Percentiles rank a stretch among this genome's conserved stretches.
Evolutionary conservation across 495 filamentous ascomycete genomes (phyloP).

Genomic region (Trichoderma asperelloides): DNA sequence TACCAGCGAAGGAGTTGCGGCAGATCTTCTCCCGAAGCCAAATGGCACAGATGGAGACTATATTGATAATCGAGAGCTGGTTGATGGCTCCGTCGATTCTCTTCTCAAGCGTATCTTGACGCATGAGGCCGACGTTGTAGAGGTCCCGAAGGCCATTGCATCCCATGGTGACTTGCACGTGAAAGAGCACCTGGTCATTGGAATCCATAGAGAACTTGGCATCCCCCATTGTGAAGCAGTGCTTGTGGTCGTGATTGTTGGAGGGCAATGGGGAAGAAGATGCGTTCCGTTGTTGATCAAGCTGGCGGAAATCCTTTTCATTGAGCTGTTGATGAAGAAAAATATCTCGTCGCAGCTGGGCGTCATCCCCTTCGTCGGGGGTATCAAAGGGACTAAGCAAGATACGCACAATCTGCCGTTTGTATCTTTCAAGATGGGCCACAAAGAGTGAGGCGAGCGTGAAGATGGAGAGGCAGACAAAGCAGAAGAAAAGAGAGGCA

Average conservation of each 20-base stretch:
- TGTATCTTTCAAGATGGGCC: not conserved
- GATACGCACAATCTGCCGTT: not conserved
- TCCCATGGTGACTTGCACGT: not conserved
- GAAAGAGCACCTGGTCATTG: not conserved
- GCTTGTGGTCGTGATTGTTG: not conserved
- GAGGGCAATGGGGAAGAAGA: too few relatives aligned
- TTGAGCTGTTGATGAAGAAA: too few relatives aligned
- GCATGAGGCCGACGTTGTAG: not conserved
- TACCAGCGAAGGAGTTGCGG: not conserved
- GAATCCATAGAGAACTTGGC: not conserved
- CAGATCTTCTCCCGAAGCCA: conserved; percentile 5
- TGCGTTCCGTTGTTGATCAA: too few relatives aligned
- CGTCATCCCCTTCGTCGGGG: not conserved
- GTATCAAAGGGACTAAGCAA: not conserved
- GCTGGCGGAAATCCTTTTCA: too few relatives aligned
- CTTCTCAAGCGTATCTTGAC: conserved; percentile 12
- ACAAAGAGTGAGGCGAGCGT: not conserved
- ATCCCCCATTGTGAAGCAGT: not conserved
- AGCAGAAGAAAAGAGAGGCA: not conserved
- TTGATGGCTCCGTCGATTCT: conserved; percentile 10
- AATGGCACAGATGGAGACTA: not conserved
- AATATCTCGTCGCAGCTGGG: not conserved
- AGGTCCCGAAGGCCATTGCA: not conserved
- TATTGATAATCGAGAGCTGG: not conserved
- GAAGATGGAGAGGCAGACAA: not conserved